phyloP scores from a whole-genome alignment of 768 basidiomycete genomes.

The Tricholoma saponaceum region DNA sequence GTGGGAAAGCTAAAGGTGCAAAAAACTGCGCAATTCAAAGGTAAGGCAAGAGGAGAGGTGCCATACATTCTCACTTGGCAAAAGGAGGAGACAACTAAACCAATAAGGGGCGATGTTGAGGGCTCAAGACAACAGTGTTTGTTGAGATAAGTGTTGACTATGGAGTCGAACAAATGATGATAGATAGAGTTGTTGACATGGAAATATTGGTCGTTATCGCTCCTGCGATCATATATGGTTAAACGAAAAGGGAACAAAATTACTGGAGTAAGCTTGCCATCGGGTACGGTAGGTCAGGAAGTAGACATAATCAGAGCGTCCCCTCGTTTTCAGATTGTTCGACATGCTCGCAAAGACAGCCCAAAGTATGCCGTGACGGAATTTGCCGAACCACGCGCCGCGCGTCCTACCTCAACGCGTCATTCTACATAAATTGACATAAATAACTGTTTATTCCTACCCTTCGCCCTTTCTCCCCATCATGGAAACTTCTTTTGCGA shows the following conservation, averaged over 20 bases:
- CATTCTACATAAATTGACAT: slow-evolving; percentile 6
- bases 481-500: slow-evolving; percentile 91
- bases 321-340: slow-evolving; percentile 33
- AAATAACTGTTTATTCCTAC: background rate
- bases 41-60: background rate
- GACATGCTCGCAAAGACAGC: slow-evolving; percentile 12
- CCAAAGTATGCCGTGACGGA: slow-evolving; percentile 3
- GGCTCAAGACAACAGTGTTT: slow-evolving; percentile 57
- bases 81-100: slow-evolving; percentile 74
- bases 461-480: background rate
- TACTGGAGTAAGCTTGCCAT: slow-evolving; percentile 43
- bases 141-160: slow-evolving; percentile 78
- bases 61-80: slow-evolving; percentile 44
- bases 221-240: no score
- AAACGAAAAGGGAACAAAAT: background rate
- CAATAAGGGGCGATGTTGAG: slow-evolving; percentile 49
- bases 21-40: slow-evolving; percentile 48
- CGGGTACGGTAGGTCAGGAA: slow-evolving; percentile 63
- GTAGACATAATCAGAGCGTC: slow-evolving; percentile 52
- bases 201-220: slow-evolving; percentile 82
- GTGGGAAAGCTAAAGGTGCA: slow-evolving; percentile 68
- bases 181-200: slow-evolving; percentile 82
- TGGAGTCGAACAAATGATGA: slow-evolving; percentile 78
- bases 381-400: slow-evolving; percentile 17
- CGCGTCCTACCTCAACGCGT: slow-evolving; percentile 15